Percentiles rank a stretch among this genome's conserved stretches.
phyloP scores from a whole-genome alignment of 495 filamentous ascomycete genomes.

The Neurospora sp. region DNA sequence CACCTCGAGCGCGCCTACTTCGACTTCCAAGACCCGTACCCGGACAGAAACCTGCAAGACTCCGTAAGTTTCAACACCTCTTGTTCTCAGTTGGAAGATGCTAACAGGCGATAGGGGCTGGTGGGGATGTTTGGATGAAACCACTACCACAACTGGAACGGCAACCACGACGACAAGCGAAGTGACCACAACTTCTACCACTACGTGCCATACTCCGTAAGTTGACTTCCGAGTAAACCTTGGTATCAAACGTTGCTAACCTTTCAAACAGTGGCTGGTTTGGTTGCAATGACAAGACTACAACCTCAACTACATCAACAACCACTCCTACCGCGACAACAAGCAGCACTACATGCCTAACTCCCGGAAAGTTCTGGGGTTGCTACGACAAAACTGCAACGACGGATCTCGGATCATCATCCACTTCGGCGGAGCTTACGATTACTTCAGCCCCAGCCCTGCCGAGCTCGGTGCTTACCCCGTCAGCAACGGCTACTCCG shows the following conservation, averaged over 20 bases:
- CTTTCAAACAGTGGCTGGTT: slow-evolving; percentile 52
- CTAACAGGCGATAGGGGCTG: slow-evolving; percentile 41
- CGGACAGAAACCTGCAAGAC: slow-evolving; percentile 81
- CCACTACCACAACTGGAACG: slow-evolving; percentile 38
- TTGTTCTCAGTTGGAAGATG: background rate
- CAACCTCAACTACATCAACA: slow-evolving; percentile 27
- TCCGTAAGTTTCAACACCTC: slow-evolving; percentile 30
- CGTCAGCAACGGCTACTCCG: slow-evolving; percentile 8
- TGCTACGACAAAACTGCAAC: slow-evolving; percentile 41
- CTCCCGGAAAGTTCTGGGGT: slow-evolving; percentile 47
- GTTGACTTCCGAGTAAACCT: background rate
- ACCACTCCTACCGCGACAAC: slow-evolving; percentile 15
- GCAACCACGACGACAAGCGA: slow-evolving; percentile 35
- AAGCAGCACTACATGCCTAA: slow-evolving; percentile 37
- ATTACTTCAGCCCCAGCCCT: slow-evolving; percentile 21
- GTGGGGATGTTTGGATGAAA: slow-evolving; percentile 64
- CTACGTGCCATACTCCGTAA: slow-evolving; percentile 48
- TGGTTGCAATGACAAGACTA: slow-evolving; percentile 46
- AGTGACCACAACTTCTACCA: slow-evolving; percentile 38
- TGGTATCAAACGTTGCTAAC: slow-evolving; percentile 50
- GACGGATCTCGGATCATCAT: slow-evolving; percentile 11
- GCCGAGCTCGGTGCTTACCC: slow-evolving; percentile 14
- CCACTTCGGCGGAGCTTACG: slow-evolving; percentile 17
- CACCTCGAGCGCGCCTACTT: slow-evolving; percentile 44
- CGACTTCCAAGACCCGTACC: slow-evolving; percentile 51